Evolutionary conservation across 2,329 filamentous ascomycete species (phyloP).

Genomic region (Arthrobotrys iridis): DNA sequence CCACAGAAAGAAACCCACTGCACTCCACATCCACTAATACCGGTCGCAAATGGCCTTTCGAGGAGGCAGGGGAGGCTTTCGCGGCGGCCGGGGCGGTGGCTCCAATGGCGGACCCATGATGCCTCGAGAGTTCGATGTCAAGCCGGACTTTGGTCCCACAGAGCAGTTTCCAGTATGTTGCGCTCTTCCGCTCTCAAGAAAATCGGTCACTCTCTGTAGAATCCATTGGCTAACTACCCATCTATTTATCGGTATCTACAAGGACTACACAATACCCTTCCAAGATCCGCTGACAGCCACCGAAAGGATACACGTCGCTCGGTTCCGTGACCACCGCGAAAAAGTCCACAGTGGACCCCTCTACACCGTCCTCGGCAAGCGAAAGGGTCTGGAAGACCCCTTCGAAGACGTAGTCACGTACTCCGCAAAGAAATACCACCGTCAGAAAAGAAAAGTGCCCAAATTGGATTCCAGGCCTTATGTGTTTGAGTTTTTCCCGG

Average conservation of each 20-base stretch:
- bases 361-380: constrained; percentile 57
- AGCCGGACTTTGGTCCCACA: constrained; percentile 58
- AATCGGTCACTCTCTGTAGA: background rate
- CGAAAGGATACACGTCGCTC: constrained; percentile 53
- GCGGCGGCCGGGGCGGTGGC: constrained; percentile 55
- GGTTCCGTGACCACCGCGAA: constrained; percentile 57
- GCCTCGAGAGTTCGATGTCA: constrained; percentile 56
- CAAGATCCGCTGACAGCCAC: constrained; percentile 37
- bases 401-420: constrained; percentile 58
- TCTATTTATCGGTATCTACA: too few relatives aligned
- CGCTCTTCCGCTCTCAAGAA: background rate
- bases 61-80: constrained; percentile 54
- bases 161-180: constrained; percentile 57
- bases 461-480: constrained; percentile 58
- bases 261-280: constrained; percentile 53
- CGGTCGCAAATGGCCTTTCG: constrained; percentile 43
- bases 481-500: constrained; percentile 58
- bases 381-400: constrained; percentile 57
- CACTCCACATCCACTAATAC: background rate
- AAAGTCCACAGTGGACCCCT: constrained; percentile 58
- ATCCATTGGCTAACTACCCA: too few relatives aligned
- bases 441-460: constrained; percentile 56
- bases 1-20: background rate
- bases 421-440: constrained; percentile 56
- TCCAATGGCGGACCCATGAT: constrained; percentile 52